Base-by-base conservation (phyloP, 73 alveolate species). In the Blepharisma japonicum region DNA sequence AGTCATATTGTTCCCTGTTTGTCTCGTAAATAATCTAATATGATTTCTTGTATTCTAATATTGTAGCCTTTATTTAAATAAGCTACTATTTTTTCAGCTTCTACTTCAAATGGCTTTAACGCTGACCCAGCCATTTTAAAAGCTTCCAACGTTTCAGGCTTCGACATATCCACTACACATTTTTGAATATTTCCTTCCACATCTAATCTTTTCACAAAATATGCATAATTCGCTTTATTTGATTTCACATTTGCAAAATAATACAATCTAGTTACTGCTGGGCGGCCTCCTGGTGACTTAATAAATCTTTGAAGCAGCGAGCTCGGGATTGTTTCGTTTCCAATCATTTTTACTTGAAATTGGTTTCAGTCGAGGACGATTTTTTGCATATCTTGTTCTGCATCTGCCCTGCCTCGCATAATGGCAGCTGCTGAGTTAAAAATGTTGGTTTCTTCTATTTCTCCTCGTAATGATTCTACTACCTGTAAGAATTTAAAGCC, bases 151-250 rank as follows among this genome's bases (percentile, higher is more conserved):
- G 25, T 9, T 6, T 70, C 80, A 9, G 56, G 66, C 27, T 70
- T 70, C 45, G 56, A 39, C 14, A 14, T 70, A 70, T 70, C 6
- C 11, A 70, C 56, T 1, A 70, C 80, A 70, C 68, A 39, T 47
- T 70, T 23, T 70, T 70, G 56, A n/a, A 70, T 45, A 70, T n/a
- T 38, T 38, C 14, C n/a, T 20, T n/a, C 74, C 2, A 14, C 74
- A 18, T 39, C 39, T 3, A n/a, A 20, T 45, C 45, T 70, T 7
- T 54, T 45, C 0, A 54, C n/a, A 18, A 47, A 45, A 47, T 38
- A 70, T 21, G 80, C 80, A 45, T 70, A 70, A 45, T 70, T 70
- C 11, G 80, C 80, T 70, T 47, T 70, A 70, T 70, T 70, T 9
- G 55, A 18, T 70, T 70, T 70, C 45, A 9, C 32, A 47, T 70